phyloP scores from a whole-genome alignment of 305 asterid genomes.

The Fraxinus velutina region DNA sequence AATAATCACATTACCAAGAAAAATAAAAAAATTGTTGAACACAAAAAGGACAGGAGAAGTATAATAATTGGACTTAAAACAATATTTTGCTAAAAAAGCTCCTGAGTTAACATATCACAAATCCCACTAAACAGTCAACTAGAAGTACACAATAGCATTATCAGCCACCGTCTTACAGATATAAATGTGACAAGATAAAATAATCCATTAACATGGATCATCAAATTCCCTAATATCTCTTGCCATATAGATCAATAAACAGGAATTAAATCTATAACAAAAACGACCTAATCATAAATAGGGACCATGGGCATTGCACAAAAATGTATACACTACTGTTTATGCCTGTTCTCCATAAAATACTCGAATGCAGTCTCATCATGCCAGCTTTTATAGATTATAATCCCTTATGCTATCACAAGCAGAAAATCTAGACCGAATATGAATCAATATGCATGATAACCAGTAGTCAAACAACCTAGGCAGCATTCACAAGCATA shows the following conservation, averaged over 20 bases:
- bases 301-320: not conserved
- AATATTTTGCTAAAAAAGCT: not conserved
- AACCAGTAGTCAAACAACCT: not conserved
- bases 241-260: not conserved
- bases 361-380: not conserved
- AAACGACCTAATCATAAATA: not conserved
- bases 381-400: not conserved
- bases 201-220: not conserved
- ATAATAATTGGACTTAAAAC: not conserved
- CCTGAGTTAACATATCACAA: not conserved
- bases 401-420: not conserved
- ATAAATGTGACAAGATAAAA: not conserved
- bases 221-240: not conserved
- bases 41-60: not conserved
- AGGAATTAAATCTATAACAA: not conserved
- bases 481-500: not conserved
- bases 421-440: not conserved
- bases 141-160: not conserved
- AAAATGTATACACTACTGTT: not conserved
- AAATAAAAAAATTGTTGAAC: not conserved
- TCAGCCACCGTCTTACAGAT: not conserved
- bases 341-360: not conserved
- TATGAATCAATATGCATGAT: not conserved
- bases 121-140: not conserved
- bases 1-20: conserved; percentile 8